A percentile compares a stretch with the other conserved stretches of the same genome.
Evolutionary conservation across 2,329 filamentous ascomycete genomes (phyloP).

Genomic region (Aspergillus uvarum): DNA sequence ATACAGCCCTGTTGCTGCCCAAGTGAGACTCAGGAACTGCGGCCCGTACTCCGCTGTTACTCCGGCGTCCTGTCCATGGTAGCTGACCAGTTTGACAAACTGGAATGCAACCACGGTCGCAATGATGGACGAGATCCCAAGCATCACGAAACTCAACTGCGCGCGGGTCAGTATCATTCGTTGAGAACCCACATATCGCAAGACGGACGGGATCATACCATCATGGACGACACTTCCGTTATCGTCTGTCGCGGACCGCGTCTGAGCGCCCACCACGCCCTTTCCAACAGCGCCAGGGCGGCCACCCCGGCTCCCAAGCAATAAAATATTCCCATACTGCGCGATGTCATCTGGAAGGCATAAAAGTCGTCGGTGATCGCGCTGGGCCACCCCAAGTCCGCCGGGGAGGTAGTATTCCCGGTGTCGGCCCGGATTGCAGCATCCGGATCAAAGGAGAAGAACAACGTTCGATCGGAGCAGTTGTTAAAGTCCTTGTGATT

Average conservation of each 20-base stretch:
- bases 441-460: conserved; percentile 59
- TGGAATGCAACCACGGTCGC: conserved; percentile 62
- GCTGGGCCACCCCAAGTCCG: conserved; percentile 57
- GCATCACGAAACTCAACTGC: conserved; percentile 55
- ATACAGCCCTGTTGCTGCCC: conserved; percentile 51
- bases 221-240: conserved; percentile 51
- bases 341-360: conserved; percentile 50
- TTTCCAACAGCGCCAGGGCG: conserved; percentile 50
- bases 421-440: conserved; percentile 52
- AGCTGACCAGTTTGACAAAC: conserved; percentile 53
- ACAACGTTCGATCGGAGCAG: conserved; percentile 55
- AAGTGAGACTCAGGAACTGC: conserved; percentile 60
- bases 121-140: conserved; percentile 73
- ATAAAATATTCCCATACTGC: conserved; percentile 60
- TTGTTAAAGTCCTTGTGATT: conserved; percentile 51
- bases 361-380: conserved; percentile 56
- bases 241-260: conserved; percentile 48
- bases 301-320: conserved; percentile 57
- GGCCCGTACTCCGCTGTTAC: conserved; percentile 51
- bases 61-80: conserved; percentile 52
- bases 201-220: conserved; percentile 31
- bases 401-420: conserved; percentile 49
- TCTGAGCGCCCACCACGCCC: conserved; percentile 47
- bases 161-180: neutral
- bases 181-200: neutral